These are phyloP conservation scores for Alectoria sarmentosa DNA, from an alignment of 495 filamentous ascomycete genomes.

Conservation along the genomic window DNA sequence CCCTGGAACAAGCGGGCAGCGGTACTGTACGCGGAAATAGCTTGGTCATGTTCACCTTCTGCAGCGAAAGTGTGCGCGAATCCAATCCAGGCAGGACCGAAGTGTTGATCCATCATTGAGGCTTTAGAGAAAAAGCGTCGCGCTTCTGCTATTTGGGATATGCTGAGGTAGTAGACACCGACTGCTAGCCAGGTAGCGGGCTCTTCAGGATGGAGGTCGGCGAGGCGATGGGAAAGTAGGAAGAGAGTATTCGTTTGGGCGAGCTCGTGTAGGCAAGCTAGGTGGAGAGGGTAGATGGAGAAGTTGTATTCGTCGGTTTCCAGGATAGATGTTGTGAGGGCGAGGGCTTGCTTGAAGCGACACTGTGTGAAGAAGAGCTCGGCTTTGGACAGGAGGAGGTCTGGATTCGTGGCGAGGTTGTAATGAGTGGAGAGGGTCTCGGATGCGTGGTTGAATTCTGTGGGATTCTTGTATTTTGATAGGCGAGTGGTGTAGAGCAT, in stretches of 20 bases:
- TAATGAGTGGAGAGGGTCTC: constrained; percentile 92
- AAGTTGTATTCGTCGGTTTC: constrained; percentile 69
- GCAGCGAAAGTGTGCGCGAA: constrained; percentile 99
- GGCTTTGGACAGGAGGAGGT: constrained; percentile 86
- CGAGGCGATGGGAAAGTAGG: constrained; percentile 87
- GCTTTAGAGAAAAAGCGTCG: constrained; percentile 95
- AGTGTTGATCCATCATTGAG: constrained; percentile 94
- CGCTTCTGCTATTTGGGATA: constrained; percentile 83
- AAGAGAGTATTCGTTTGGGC: constrained; percentile 81
- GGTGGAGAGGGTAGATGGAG: constrained; percentile 77
- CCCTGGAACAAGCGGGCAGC: constrained; percentile 94
- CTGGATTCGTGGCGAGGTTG: constrained; percentile 78
- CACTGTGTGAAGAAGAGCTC: constrained; percentile 94
- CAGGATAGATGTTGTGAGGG: constrained; percentile 76
- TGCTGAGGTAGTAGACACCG: constrained; percentile 89
- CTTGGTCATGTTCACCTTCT: constrained; percentile 98
- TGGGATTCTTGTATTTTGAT: constrained; percentile 89
- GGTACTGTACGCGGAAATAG: constrained; percentile 95
- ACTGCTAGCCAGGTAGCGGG: constrained; percentile 89
- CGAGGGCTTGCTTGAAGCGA: constrained; percentile 78
- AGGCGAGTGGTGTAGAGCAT: constrained; percentile 96
- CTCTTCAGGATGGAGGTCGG: constrained; percentile 85
- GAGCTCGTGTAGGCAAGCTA: constrained; percentile 88
- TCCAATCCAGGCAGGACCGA: constrained; percentile 96
- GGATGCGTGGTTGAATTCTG: constrained; percentile 73